Conservation (phyloP, 441 rosid genomes). For the Syzygium syzygioides region DNA sequence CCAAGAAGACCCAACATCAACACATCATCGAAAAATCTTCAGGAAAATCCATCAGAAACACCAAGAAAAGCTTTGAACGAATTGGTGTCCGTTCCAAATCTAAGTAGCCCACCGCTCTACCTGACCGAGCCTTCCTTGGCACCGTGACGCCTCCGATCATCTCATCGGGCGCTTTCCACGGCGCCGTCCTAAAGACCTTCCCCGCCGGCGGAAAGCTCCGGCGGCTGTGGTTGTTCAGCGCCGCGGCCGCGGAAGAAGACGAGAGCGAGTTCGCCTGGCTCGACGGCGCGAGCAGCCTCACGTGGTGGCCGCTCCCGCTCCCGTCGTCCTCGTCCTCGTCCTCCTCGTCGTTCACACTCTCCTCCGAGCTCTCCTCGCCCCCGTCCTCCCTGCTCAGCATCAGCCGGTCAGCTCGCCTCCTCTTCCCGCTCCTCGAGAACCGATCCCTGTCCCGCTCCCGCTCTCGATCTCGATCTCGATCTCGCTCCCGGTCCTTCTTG, state of each 20-base stretch:
- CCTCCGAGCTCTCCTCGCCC: conserved; percentile 79
- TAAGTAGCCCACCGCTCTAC: conserved; percentile 71
- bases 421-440: conserved; percentile 48
- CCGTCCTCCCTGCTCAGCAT: conserved; percentile 61
- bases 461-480: conserved; percentile 23
- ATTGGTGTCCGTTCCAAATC: not conserved
- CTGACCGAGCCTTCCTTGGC: conserved; percentile 99
- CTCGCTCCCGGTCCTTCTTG: conserved; percentile 64
- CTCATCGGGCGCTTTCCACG: conserved; percentile 88
- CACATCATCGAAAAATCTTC: not conserved
- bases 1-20: conserved; percentile 7
- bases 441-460: conserved; percentile 58
- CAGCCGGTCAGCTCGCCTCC: conserved; percentile 74
- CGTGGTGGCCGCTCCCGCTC: conserved; percentile 27
- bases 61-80: not conserved
- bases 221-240: conserved; percentile 45
- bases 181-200: conserved; percentile 34
- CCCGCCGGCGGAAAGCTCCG: conserved; percentile 47
- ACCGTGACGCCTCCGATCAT: conserved; percentile 98
- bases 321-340: conserved; percentile 74
- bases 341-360: conserved; percentile 84
- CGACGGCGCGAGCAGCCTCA: conserved; percentile 77
- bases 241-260: conserved; percentile 39
- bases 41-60: not conserved
- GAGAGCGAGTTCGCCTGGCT: conserved; percentile 32